A percentile compares a stretch with the other conserved stretches of the same genome.
phyloP scores from a whole-genome alignment of 441 rosid genomes.

The Oxalis stricta region DNA sequence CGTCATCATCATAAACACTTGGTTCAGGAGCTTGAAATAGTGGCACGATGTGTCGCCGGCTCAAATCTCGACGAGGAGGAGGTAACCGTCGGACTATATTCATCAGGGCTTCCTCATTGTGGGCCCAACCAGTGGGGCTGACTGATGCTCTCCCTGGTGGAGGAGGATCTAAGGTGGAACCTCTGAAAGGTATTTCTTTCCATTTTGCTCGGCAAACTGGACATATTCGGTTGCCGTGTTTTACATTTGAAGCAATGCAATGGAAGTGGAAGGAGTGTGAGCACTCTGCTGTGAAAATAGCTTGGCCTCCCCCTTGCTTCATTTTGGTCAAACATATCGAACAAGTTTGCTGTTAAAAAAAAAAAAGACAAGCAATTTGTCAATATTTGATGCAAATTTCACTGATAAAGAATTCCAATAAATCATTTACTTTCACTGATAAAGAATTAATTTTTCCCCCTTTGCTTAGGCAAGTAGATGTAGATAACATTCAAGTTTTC shows the following conservation, averaged over 20 bases:
- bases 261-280: conserved; percentile 90
- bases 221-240: conserved; percentile 82
- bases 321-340: conserved; percentile 77
- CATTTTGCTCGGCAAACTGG: conserved; percentile 84
- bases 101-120: conserved; percentile 43
- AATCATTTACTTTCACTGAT: conserved; percentile 1
- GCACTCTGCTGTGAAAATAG: conserved; percentile 87
- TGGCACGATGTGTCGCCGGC: conserved; percentile 40
- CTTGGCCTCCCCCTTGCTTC: conserved; percentile 77
- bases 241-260: conserved; percentile 78
- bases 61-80: conserved; percentile 38
- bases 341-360: conserved; percentile 51
- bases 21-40: conserved; percentile 63
- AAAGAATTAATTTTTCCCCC: not conserved
- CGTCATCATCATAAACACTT: conserved; percentile 59
- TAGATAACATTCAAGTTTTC: too few species aligned
- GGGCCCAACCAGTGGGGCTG: conserved; percentile 37
- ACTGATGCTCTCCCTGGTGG: conserved; percentile 21
- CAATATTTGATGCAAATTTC: too few species aligned
- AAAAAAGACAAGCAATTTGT: not conserved
- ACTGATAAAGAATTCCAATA: too few species aligned
- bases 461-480: too few species aligned
- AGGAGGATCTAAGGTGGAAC: conserved; percentile 35
- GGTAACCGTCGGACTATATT: conserved; percentile 42
- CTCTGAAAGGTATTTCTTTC: conserved; percentile 84